Base-by-base conservation (phyloP, 2,329 filamentous ascomycete species). In the Fusarium sp. region DNA sequence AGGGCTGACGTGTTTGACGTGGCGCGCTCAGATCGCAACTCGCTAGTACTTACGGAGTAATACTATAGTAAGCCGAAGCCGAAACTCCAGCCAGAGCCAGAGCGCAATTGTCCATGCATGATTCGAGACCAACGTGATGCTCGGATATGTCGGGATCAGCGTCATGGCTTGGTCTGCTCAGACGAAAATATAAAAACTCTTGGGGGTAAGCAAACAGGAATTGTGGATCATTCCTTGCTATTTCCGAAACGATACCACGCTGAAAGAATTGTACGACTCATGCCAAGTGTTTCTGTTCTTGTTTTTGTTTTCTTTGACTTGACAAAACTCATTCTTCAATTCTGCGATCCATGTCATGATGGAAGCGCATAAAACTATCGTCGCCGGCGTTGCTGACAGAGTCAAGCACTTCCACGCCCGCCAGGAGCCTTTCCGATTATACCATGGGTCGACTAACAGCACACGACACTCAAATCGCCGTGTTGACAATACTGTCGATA, bases 381-480 rank as follows among this genome's bases (percentile, higher is more conserved):
- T 87, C n/a, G 64, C 75, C 19, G 71, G 74, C 53, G 80, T 87
- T 46, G 79, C 84, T 0, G 72, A 76, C 32, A 77, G 81, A 22
- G 78, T 86, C 32, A 76, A 77, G 59, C 72, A 80, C 6, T 86
- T 87, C 68, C 75, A 83, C 52, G 72, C 77, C 4, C 75, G 71
- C 9, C 76, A 80, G 59, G 76, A 81, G 74, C 86, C 89, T 4
- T 94, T 92, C 78, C 85, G 90, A n/a, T 89, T 94, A 74, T 91
- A 89, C 71, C 91, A 94, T 78, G 92, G 92, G 63, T 89, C 90
- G 0, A 93, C 91, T 26, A 93, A 92, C 79, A 92, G 88, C 77
- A 94, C 92, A 37, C 88, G 92, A 9, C 84, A 84, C 26, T 83
- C 83, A 9, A 79, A 81, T 20, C 82, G 83, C 30, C 78, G 77